A percentile compares a stretch with the other conserved stretches of the same genome.
These are phyloP conservation scores for Bremia lactucae DNA, from an alignment of 352 stramenopile genomes.

Conservation along the genomic window DNA sequence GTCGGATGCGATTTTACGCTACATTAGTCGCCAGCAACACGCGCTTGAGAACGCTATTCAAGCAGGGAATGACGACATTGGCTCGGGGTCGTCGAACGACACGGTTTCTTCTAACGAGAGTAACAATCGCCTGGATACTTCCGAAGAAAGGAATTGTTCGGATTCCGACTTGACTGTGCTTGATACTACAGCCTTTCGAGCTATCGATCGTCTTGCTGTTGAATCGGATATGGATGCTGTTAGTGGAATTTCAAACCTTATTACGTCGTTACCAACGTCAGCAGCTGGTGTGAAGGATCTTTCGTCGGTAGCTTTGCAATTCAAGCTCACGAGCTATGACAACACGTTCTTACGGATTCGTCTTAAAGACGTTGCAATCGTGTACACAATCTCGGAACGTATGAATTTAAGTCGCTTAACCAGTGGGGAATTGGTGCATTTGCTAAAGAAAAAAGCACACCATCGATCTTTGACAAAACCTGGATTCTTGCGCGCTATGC, in stretches of 20 bases:
- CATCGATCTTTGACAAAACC: slow-evolving; percentile 61
- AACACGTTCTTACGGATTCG: slow-evolving; percentile 71
- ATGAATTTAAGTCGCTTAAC: slow-evolving; percentile 71
- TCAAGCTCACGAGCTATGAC: slow-evolving; percentile 83
- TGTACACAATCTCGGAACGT: slow-evolving; percentile 80
- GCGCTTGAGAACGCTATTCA: slow-evolving; percentile 33
- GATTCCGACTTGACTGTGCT: slow-evolving; percentile 32
- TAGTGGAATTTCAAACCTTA: slow-evolving; percentile 45
- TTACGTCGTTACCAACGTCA: slow-evolving; percentile 42
- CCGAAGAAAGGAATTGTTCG: slow-evolving; percentile 32
- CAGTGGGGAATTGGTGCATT: slow-evolving; percentile 50
- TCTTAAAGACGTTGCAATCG: slow-evolving; percentile 75
- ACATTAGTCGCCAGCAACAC: slow-evolving; percentile 61
- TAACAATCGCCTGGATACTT: slow-evolving; percentile 24
- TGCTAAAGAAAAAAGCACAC: slow-evolving; percentile 58
- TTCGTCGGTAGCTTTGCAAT: slow-evolving; percentile 68
- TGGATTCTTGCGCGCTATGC: slow-evolving; percentile 70
- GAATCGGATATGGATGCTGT: slow-evolving; percentile 46
- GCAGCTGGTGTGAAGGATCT: slow-evolving; percentile 39
- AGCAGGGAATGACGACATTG: slow-evolving; percentile 27
- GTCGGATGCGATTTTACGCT: slow-evolving; percentile 61
- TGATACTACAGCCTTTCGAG: slow-evolving; percentile 18
- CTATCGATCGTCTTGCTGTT: slow-evolving; percentile 24
- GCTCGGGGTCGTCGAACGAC: slow-evolving; percentile 49
- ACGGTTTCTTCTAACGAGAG: slow-evolving; percentile 63